Evolutionary conservation across 2,329 filamentous ascomycete species (phyloP), one percentile per base, ranked within the genome.

Genomic region (Dendrostoma leiphaemia): DNA sequence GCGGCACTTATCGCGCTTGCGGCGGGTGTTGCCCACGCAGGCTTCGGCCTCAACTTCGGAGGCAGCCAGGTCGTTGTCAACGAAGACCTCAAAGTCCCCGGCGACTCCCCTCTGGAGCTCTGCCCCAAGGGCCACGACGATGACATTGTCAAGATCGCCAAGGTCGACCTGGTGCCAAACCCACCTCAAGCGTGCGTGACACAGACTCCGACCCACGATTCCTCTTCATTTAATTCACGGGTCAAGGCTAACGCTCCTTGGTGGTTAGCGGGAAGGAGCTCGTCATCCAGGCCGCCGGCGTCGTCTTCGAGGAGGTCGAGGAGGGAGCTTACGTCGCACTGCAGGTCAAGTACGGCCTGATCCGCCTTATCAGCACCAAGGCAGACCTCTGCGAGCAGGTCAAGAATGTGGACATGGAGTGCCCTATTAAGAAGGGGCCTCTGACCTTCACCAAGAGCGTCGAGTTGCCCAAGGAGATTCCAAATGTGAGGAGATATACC

Each of bases 341-440:
- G 37, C 82, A 86, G 62, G 93, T 99, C 74, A 97, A 96, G 76
- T 97, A 96, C 71, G 93, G 93, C 57, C 79, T 96, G 61, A 97
- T 99, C 71, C 89, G 85, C 52, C 82, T 99, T 60, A 84, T 99
- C 71, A 90, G 83, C 71, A 89, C 89, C 61, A 82, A 80, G 62
- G 85, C 87, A 65, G 88, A 96, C 67, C 82, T 97, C 34, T 99
- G 94, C 77, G 89, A 97, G 57, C 88, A 96, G 70, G 83, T 96
- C 61, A 78, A 82, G 69, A 91, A 97, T 62, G 90, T 97, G 41
- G 91, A 97, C 64, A 77, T 97, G 54, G 75, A 90, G 64, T 99
- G 94, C 73, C 94, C 94, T 46, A 81, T 99, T 56, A 78, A 96
- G 73, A 83, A 90, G 74, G 93, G 92, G 56, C 74, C 84, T 21